These are phyloP conservation scores for Hymenoscyphus fructigenus DNA, from an alignment of 2,329 filamentous ascomycete genomes.

Conservation along the genomic window DNA sequence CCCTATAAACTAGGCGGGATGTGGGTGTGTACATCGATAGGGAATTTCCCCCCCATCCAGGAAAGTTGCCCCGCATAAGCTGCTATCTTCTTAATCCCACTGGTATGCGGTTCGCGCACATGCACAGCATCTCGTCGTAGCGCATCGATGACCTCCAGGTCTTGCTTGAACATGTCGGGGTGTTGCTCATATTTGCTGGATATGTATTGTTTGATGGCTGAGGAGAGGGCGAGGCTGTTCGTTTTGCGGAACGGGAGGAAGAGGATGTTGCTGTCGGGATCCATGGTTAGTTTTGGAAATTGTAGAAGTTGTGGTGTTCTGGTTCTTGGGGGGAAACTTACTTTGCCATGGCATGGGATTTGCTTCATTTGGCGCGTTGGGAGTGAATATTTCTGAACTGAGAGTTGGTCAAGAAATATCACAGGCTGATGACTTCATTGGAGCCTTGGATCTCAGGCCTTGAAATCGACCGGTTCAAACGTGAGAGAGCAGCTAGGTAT, in stretches of 20 bases:
- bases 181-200: conserved; percentile 98
- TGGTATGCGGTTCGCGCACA: conserved; percentile 82
- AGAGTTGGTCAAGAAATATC: not conserved
- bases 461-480: not conserved
- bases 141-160: conserved; percentile 82
- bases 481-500: no score
- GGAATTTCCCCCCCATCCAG: conserved; percentile 94
- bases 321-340: not conserved
- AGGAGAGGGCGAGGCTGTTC: conserved; percentile 72
- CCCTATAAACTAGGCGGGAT: conserved; percentile 26
- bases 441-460: not conserved
- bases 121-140: conserved; percentile 84
- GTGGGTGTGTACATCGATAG: conserved; percentile 68
- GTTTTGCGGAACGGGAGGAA: conserved; percentile 77
- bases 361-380: not conserved
- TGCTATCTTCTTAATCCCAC: conserved; percentile 84
- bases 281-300: conserved; percentile 9
- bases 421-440: conserved; percentile 18
- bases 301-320: not conserved
- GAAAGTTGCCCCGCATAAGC: conserved; percentile 88
- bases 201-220: conserved; percentile 90
- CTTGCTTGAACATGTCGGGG: conserved; percentile 91
- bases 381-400: conserved; percentile 2
- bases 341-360: conserved; percentile 9
- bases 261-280: conserved; percentile 34